Percentiles rank a stretch among this genome's conserved stretches.
phyloP scores from a whole-genome alignment of 768 basidiomycete species.

The Termitomyces sp. region DNA sequence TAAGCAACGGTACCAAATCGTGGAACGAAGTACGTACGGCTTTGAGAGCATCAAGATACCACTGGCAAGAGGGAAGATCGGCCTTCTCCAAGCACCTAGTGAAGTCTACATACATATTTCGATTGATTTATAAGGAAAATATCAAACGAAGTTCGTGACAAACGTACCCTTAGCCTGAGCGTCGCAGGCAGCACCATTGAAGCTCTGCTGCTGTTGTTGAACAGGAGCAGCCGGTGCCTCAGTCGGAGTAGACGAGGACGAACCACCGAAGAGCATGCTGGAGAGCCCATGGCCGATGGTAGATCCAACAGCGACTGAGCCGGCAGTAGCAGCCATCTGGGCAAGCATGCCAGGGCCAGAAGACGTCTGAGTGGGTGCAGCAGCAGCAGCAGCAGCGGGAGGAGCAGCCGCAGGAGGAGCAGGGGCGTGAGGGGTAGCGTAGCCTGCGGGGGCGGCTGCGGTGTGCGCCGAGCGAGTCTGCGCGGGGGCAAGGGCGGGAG shows the following conservation, averaged over 20 bases:
- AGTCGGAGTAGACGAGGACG: conserved; percentile 36
- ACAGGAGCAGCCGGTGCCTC: conserved; percentile 47
- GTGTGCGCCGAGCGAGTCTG: conserved; percentile 43
- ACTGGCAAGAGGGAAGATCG: conserved; percentile 72
- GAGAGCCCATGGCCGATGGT: conserved; percentile 89
- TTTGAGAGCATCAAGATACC: conserved; percentile 87
- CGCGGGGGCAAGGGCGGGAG: conserved; percentile 37
- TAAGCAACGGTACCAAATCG: not conserved
- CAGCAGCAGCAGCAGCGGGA: conserved; percentile 33
- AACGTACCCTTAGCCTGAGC: conserved; percentile 71
- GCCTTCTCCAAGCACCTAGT: conserved; percentile 82
- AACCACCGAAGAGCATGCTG: conserved; percentile 82
- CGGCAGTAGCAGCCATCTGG: conserved; percentile 88
- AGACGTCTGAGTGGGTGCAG: conserved; percentile 36
- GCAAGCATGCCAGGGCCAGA: conserved; percentile 66
- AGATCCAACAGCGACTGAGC: conserved; percentile 84
- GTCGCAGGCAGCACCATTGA: conserved; percentile 54
- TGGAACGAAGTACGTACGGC: conserved; percentile 48
- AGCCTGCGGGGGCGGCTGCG: conserved; percentile 45
- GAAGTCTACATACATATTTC: conserved; percentile 52
- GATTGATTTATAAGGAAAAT: not conserved
- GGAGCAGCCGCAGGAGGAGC: conserved; percentile 39
- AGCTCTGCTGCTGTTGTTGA: conserved; percentile 37
- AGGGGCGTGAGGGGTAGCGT: conserved; percentile 34
- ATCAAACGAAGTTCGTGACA: not conserved